Conservation (phyloP, 148 eudicot genomes). For the Rhododendron ovatum region DNA sequence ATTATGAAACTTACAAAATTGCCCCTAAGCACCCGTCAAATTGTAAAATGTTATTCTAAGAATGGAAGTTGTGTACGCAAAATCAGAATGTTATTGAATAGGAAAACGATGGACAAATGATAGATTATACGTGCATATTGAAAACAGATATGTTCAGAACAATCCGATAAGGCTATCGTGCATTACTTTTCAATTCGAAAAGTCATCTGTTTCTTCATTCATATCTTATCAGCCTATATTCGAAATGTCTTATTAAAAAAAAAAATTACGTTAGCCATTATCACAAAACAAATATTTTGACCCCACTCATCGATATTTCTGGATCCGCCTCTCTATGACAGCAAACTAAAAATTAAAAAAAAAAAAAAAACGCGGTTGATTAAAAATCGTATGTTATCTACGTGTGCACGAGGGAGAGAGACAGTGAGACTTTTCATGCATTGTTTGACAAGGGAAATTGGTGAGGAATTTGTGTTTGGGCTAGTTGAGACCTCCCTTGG, state of each 20-base stretch:
- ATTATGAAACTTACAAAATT: too few species aligned
- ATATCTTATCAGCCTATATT: too few species aligned
- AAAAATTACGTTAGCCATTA: neutral
- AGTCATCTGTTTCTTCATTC: too few species aligned
- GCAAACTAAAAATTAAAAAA: neutral
- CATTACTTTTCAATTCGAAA: neutral
- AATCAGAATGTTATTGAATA: too few species aligned
- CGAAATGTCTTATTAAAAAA: neutral
- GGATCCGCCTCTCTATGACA: neutral
- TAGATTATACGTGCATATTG: too few species aligned
- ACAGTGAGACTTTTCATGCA: neutral
- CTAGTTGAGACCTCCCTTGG: neutral
- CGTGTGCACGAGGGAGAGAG: neutral
- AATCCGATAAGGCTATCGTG: neutral
- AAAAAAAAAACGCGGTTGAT: neutral
- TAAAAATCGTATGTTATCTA: neutral
- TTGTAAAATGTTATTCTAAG: too few species aligned
- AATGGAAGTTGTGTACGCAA: too few species aligned
- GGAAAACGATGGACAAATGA: too few species aligned
- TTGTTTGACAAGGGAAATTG: neutral
- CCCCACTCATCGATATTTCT: neutral
- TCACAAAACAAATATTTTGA: too few species aligned
- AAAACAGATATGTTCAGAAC: too few species aligned
- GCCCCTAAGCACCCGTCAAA: too few species aligned
- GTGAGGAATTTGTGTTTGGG: neutral